Evolutionary conservation across 2,329 filamentous ascomycete genomes (phyloP).

Genomic region (Zalaria sp.): DNA sequence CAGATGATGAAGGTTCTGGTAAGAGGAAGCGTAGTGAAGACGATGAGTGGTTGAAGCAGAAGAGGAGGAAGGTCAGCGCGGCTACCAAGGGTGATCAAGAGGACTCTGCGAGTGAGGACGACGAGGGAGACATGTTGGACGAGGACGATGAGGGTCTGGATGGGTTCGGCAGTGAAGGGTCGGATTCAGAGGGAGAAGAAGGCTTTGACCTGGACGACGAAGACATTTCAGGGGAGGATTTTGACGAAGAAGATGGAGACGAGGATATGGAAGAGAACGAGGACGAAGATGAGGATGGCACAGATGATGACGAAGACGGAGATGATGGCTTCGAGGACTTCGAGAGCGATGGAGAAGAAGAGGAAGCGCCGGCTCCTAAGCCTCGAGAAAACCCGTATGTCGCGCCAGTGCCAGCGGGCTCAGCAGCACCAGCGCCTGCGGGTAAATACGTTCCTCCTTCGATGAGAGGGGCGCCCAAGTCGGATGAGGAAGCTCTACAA

Average conservation of each 20-base stretch:
- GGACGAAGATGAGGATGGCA: conserved; percentile 26
- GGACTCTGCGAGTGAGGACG: conserved; percentile 12
- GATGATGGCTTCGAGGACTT: conserved; percentile 15
- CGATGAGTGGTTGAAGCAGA: conserved; percentile 44
- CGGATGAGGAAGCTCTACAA: conserved; percentile 51
- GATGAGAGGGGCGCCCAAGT: conserved; percentile 48
- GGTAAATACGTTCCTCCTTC: conserved; percentile 86
- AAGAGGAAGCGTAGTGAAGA: conserved; percentile 47
- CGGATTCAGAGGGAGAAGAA: conserved; percentile 9
- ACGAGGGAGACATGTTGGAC: conserved; percentile 9
- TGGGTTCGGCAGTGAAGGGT: not conserved
- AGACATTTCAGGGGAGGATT: conserved; percentile 7
- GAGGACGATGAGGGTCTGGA: conserved; percentile 9
- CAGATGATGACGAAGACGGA: conserved; percentile 19
- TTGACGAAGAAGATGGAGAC: conserved; percentile 15
- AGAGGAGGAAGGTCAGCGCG: conserved; percentile 38
- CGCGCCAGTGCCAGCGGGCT: conserved; percentile 43
- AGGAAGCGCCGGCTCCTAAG: conserved; percentile 22
- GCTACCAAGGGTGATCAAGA: conserved; percentile 10
- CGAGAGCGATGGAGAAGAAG: conserved; percentile 20
- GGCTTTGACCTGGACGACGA: conserved; percentile 12
- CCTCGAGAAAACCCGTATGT: conserved; percentile 78
- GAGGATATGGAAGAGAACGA: conserved; percentile 16
- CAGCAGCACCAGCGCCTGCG: conserved; percentile 18
- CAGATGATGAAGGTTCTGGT: conserved; percentile 29